Base-by-base conservation (phyloP, 148 eudicot genomes). In the Euryodendron excelsum region DNA sequence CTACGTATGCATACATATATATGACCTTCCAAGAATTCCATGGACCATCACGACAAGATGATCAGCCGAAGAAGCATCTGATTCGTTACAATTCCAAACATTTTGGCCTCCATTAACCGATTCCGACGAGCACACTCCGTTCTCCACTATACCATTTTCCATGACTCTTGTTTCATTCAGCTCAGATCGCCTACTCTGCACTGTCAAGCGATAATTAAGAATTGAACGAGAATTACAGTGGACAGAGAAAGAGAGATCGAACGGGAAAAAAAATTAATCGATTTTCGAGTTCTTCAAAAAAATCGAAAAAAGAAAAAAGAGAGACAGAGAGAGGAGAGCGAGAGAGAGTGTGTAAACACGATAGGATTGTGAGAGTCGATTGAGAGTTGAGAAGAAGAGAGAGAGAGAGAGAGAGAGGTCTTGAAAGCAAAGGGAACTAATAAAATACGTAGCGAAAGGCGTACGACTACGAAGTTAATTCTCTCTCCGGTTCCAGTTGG, bases 11-110 rank as follows among this genome's bases (percentile, higher is more conserved):
- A 14, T n/a, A 66, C 1, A 37, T 8, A 56, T 2, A 33, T 61
- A 63, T 56, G 48, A 94, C 98, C 97, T 94, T 75, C 98, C 98
- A 11, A 94, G 86, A 75, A 94, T 94, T n/a, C 98, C 98, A 72
- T 94, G 93, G 70, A 92, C 98, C 97, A 94, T 92, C 27, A 94
- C 90, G 74, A 94, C 96, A 7, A 94, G 93, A 87, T 94, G 98
- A 90, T 94, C 96, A 77, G 90, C 90, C 2, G 89, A 84, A 0
- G 90, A 74, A 61, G 73, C 75, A 78, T 78, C 85, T 0, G 90
- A 89, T 72, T 86, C 65, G 13, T 79, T 73, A 80, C 84, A 88
- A 66, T 89, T 91, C 83, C 84, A 90, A 0, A 90, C 83, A 80
- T 94, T 90, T 50, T 87, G 84, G 17, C 89, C 92, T 25, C 97